These are phyloP conservation scores for Arabidopsis suecica DNA, from an alignment of 345 rosid species.

Conservation along the genomic window DNA sequence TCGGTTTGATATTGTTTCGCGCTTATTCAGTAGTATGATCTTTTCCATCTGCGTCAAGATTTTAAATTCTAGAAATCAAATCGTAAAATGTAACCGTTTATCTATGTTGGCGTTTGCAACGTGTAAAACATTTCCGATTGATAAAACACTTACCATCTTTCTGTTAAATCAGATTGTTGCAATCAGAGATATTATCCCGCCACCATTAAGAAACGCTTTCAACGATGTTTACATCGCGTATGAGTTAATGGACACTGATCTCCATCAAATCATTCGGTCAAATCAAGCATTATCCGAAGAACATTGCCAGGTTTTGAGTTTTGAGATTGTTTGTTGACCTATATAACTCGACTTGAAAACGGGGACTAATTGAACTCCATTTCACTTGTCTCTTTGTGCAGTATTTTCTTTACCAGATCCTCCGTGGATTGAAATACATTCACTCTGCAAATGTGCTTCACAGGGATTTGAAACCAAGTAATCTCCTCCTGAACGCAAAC, in stretches of 20 bases:
- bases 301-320: slow-evolving; percentile 82
- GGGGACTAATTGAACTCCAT: background rate
- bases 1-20: background rate
- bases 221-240: slow-evolving; percentile 97
- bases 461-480: slow-evolving; percentile 97
- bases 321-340: slow-evolving; percentile 24
- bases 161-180: slow-evolving; percentile 79
- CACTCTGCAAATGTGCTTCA: slow-evolving; percentile 98
- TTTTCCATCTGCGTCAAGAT: slow-evolving; percentile 16
- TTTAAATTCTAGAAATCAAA: background rate
- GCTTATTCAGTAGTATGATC: slow-evolving; percentile 6
- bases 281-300: slow-evolving; percentile 89
- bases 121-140: background rate
- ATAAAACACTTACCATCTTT: background rate
- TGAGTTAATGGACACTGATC: slow-evolving; percentile 95
- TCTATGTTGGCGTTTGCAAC: background rate
- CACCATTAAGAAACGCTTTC: slow-evolving; percentile 78
- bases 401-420: slow-evolving; percentile 98
- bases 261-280: slow-evolving; percentile 88
- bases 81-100: background rate
- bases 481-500: slow-evolving; percentile 93
- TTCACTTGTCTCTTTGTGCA: slow-evolving; percentile 44
- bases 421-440: slow-evolving; percentile 96
- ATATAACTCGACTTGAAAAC: background rate
- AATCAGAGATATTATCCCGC: slow-evolving; percentile 96